Base-by-base conservation (phyloP, 768 basidiomycete genomes). In the Suillus decipiens region DNA sequence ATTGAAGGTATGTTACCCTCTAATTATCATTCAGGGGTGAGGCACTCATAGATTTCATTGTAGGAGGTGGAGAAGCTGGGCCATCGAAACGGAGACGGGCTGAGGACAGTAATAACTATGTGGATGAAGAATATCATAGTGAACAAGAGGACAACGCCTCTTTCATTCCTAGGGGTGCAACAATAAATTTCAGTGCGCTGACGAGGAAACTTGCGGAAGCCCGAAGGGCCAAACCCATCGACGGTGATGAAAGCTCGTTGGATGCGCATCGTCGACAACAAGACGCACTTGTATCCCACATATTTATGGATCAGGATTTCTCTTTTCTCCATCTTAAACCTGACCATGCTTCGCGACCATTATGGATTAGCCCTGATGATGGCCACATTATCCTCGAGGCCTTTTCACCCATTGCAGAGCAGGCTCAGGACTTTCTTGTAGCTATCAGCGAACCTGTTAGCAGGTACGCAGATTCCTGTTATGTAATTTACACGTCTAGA, bases 391-490 rank as follows among this genome's bases (percentile, higher is more conserved):
- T 99, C 64, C 87, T 99, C 39, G 97, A 99, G 76, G 95, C 94
- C 0, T 99, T 99, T 75, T 95, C 94, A 28, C 95, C 97, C 5
- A 95, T 99, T 65, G 96, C 96, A 24, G 95, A 96, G 71, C 95
- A 96, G 77, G 97, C 97, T 4, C 97, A 99, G 76, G 97, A 99
- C 73, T 99, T 99, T 71, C 83, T 99, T 51, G 93, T 96, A 50
- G 96, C 97, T 43, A 99, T 99, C 57, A 93, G 94, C 70, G 97
- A 99, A 77, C 97, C 97, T 69, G 95, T 99, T 71, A 98, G 95
- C 83, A 89, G 95, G 95, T 96, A 77, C 77, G 92, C 81, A 70
- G 53, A 59, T 63, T 19, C 42, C 43, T 60, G 48, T 47, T 62
- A 57, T 64, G 77, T 80, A 78, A 72, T 64, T 76, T 62, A 63